phyloP scores from a whole-genome alignment of 1,284 basidiomycete genomes.

The Melampsora abietis-canadensis region DNA sequence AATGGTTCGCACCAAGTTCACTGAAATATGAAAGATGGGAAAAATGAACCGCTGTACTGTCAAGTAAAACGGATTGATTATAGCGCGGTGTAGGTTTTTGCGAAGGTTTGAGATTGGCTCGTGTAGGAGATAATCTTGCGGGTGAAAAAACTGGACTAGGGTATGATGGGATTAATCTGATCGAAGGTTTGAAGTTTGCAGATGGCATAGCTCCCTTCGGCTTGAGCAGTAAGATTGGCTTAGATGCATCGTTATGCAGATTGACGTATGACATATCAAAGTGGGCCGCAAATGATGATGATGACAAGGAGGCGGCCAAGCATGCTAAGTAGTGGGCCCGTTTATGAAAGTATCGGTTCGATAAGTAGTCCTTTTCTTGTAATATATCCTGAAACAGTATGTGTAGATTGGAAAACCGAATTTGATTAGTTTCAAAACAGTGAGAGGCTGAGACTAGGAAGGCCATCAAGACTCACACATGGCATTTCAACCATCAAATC shows the following conservation, averaged over 20 bases:
- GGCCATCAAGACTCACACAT: slow-evolving; percentile 1
- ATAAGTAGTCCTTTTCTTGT: slow-evolving; percentile 90
- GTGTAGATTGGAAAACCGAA: not conserved
- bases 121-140: slow-evolving; percentile 66
- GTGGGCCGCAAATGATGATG: slow-evolving; percentile 56
- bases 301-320: slow-evolving; percentile 65
- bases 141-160: slow-evolving; percentile 71
- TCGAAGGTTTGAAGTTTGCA: slow-evolving; percentile 48
- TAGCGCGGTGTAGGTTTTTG: slow-evolving; percentile 65
- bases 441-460: not conserved
- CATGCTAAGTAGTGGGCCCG: slow-evolving; percentile 82
- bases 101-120: slow-evolving; percentile 66
- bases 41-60: slow-evolving; percentile 20
- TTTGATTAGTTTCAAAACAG: not conserved
- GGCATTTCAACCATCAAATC: slow-evolving; percentile 47
- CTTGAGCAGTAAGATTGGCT: slow-evolving; percentile 65
- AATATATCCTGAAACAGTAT: slow-evolving; percentile 63
- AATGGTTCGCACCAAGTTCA: slow-evolving; percentile 11
- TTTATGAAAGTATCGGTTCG: slow-evolving; percentile 88
- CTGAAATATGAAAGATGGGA: slow-evolving; percentile 28
- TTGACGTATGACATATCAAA: slow-evolving; percentile 66
- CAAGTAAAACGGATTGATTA: slow-evolving; percentile 81
- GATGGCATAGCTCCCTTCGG: slow-evolving; percentile 55
- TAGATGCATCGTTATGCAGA: slow-evolving; percentile 64
- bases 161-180: slow-evolving; percentile 68